A percentile compares a stretch with the other conserved stretches of the same genome.
Conservation (phyloP, 1,284 basidiomycete genomes). For the Vanrija pseudolonga region DNA sequence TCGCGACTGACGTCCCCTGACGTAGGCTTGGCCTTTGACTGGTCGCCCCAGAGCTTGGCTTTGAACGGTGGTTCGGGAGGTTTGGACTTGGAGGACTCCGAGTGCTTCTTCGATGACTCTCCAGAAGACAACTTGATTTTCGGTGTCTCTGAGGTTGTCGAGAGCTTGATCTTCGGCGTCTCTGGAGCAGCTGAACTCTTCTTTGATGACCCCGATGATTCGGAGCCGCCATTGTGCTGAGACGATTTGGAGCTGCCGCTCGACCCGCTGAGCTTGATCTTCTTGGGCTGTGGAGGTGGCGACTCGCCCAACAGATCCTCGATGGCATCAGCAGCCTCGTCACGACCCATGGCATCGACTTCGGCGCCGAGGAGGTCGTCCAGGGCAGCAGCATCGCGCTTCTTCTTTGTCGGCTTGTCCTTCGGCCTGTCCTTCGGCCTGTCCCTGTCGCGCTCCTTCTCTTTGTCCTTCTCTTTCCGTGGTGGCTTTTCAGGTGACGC, state of each 20-base stretch:
- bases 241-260: too few species aligned
- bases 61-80: neutral
- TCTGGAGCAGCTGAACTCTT: neutral
- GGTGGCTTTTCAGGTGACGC: neutral
- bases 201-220: neutral
- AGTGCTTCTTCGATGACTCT: neutral
- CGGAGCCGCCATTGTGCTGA: too few species aligned
- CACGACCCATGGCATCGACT: slow-evolving; percentile 41
- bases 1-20: neutral
- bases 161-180: neutral
- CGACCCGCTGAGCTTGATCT: slow-evolving; percentile 25
- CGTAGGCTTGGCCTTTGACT: neutral
- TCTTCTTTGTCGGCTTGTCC: slow-evolving; percentile 11
- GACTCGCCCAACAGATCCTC: slow-evolving; percentile 28
- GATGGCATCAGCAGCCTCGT: slow-evolving; percentile 14
- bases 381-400: slow-evolving; percentile 14
- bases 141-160: too few species aligned
- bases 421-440: neutral
- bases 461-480: neutral
- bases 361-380: slow-evolving; percentile 47
- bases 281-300: slow-evolving; percentile 25
- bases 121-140: too few species aligned
- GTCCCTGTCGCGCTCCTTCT: slow-evolving; percentile 1
- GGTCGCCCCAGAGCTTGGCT: slow-evolving; percentile 3
- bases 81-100: neutral